Percentiles rank a stretch among this genome's conserved stretches.
Conservation (phyloP, 2,329 filamentous ascomycete genomes). For the Sphaceloma murrayae region DNA sequence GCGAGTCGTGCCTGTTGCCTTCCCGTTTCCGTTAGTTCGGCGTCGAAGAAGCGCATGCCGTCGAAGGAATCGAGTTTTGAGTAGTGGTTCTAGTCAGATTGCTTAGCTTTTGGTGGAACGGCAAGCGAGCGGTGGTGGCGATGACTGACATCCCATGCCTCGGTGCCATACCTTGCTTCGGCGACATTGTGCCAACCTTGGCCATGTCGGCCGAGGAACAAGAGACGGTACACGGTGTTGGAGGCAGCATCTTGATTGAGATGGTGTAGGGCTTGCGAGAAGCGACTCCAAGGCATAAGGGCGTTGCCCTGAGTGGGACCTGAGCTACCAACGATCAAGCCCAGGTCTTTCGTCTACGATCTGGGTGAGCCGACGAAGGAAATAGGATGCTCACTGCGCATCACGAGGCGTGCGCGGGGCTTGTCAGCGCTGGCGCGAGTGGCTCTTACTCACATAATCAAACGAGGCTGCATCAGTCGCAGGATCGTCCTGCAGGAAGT, state of each 20-base stretch:
- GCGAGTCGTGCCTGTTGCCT: constrained; percentile 46
- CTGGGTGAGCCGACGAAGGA: background rate
- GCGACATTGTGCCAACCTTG: constrained; percentile 22
- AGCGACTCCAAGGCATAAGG: constrained; percentile 53
- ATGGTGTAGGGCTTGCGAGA: constrained; percentile 48
- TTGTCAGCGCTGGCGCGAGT: too few species aligned
- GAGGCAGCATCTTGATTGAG: constrained; percentile 35
- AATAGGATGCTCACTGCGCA: constrained; percentile 17
- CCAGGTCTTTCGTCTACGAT: constrained; percentile 46
- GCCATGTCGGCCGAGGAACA: constrained; percentile 21
- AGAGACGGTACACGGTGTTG: constrained; percentile 37
- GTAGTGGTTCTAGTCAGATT: constrained; percentile 41
- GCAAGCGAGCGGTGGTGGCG: background rate
- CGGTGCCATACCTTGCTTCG: constrained; percentile 20
- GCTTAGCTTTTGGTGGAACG: constrained; percentile 1
- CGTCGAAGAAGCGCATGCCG: constrained; percentile 51
- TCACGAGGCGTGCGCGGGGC: constrained; percentile 18
- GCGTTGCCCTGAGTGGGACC: constrained; percentile 15
- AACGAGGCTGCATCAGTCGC: constrained; percentile 48
- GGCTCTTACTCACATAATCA: constrained; percentile 51
- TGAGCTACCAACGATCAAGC: constrained; percentile 36
- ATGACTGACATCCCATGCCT: constrained; percentile 20
- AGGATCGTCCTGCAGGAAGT: constrained; percentile 55
- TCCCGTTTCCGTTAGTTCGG: constrained; percentile 48
- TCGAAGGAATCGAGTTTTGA: constrained; percentile 50